Evolutionary conservation across 306 rosid genomes (phyloP).

Genomic region (Sechiopsis laciniata): DNA sequence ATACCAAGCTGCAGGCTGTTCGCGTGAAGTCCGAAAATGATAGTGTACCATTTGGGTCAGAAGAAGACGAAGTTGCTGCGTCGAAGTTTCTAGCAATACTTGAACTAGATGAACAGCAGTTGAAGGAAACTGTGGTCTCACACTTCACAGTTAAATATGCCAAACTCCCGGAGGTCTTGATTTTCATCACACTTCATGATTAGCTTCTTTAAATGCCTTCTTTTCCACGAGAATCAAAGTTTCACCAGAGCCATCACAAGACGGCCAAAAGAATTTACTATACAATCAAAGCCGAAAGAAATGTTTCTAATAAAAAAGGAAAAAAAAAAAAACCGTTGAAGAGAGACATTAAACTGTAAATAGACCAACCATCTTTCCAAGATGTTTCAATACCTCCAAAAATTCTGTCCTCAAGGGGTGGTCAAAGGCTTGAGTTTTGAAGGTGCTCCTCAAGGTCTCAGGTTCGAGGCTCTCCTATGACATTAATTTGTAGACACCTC

Average conservation of each 20-base stretch:
- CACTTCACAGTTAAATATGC: conserved; percentile 58
- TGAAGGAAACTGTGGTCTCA: conserved; percentile 66
- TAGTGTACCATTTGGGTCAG: conserved; percentile 46
- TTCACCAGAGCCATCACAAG: background rate
- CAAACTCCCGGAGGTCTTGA: conserved; percentile 65
- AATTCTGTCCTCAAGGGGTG: too few relatives aligned
- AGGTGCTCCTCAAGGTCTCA: too few relatives aligned
- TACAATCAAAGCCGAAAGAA: background rate
- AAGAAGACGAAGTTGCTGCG: conserved; percentile 61
- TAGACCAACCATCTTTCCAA: background rate
- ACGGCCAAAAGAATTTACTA: background rate
- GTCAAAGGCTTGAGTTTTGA: too few relatives aligned
- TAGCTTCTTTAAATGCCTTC: background rate
- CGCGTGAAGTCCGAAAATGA: conserved; percentile 32
- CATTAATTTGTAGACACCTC: too few relatives aligned
- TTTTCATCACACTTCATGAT: conserved; percentile 12
- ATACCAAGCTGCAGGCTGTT: conserved; percentile 61
- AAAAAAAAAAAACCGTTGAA: background rate
- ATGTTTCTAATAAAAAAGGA: too few relatives aligned
- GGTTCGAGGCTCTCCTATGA: too few relatives aligned
- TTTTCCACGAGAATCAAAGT: background rate
- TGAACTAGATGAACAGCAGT: conserved; percentile 45
- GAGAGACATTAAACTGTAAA: background rate
- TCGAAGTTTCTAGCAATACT: conserved; percentile 45
- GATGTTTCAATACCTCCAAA: background rate